A percentile compares a stretch with the other conserved stretches of the same genome.
phyloP scores from a whole-genome alignment of 2,329 filamentous ascomycete species.

The Hypoxylon sp. region DNA sequence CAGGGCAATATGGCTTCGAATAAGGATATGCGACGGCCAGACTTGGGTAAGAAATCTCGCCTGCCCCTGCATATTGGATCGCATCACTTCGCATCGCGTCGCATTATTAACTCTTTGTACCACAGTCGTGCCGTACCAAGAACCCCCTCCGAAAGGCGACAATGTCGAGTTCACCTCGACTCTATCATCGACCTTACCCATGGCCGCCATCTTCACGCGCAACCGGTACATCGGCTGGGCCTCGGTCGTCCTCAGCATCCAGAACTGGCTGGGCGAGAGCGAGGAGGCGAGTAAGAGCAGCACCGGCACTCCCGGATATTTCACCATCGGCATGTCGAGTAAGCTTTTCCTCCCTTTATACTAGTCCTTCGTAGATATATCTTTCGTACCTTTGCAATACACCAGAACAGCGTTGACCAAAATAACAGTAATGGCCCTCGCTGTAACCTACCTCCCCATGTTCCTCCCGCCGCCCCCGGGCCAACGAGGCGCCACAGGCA shows the following conservation, averaged over 20 bases:
- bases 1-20: slow-evolving; percentile 70
- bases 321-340: slow-evolving; percentile 86
- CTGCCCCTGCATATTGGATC: neutral
- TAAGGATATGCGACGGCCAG: slow-evolving; percentile 82
- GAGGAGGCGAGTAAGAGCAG: slow-evolving; percentile 75
- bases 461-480: slow-evolving; percentile 62
- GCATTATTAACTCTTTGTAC: slow-evolving; percentile 16
- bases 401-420: neutral
- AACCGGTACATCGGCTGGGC: slow-evolving; percentile 86
- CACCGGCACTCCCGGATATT: slow-evolving; percentile 76
- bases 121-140: slow-evolving; percentile 89
- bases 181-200: slow-evolving; percentile 84
- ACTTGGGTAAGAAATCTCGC: slow-evolving; percentile 72
- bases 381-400: neutral
- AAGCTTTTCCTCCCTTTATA: slow-evolving; percentile 55
- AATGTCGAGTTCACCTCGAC: slow-evolving; percentile 80
- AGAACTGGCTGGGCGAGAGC: slow-evolving; percentile 84
- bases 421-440: slow-evolving; percentile 70
- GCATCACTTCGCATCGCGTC: slow-evolving; percentile 28
- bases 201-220: slow-evolving; percentile 95
- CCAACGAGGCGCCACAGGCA: slow-evolving; percentile 52
- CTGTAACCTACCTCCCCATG: slow-evolving; percentile 66
- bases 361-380: neutral
- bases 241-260: slow-evolving; percentile 79
- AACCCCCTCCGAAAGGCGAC: slow-evolving; percentile 75